Base-by-base conservation (phyloP, 176 grass and related monocot species). In the Neostapfia colusana region DNA sequence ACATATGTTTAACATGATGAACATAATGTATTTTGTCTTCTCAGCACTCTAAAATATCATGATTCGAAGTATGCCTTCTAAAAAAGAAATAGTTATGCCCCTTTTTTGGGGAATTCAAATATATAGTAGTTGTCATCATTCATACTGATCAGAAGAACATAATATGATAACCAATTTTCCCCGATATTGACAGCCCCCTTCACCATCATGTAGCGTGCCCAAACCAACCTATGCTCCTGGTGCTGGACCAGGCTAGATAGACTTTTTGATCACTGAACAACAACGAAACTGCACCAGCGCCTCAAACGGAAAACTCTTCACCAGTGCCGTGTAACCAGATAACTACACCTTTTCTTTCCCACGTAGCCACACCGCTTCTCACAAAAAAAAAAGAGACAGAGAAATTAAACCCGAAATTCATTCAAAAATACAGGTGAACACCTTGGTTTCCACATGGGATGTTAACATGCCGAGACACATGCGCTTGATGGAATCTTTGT, bases 401-500 rank as follows among this genome's bases (percentile, higher is more conserved):
- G 1, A 53, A 53, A n/a, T 53, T n/a, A n/a, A n/a, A 53, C 2
- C 50, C n/a, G 50, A 53, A 53, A 53, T 8, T 53, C 6, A 50
- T 50, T 17, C 10, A 63, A 49, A 45, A 78, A 51, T 49, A 36
- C 41, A 54, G 7, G 20, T 5, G 23, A 6, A 49, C 45, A 54
- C 25, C n/a, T 20, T 12, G 17, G 31, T 25, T 56, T 25, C 21
- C 57, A 55, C 44, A 65, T 37, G 67, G 25, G 20, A 14, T 41
- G 17, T 51, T 55, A 55, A 18, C 56, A 78, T 71, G 74, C 57
- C 48, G 17, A 51, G 31, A 15, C 24, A 57, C 14, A 23, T 54
- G 84, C 53, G 63, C 23, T 80, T 70, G 77, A 63, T 65, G 70
- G 84, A 81, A 86, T 86, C 84, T 88, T 72, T 42, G 26, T 73